Evolutionary conservation across 495 filamentous ascomycete genomes (phyloP), one percentile per base, ranked within the genome.

Genomic region (Usnea hakonensis): DNA sequence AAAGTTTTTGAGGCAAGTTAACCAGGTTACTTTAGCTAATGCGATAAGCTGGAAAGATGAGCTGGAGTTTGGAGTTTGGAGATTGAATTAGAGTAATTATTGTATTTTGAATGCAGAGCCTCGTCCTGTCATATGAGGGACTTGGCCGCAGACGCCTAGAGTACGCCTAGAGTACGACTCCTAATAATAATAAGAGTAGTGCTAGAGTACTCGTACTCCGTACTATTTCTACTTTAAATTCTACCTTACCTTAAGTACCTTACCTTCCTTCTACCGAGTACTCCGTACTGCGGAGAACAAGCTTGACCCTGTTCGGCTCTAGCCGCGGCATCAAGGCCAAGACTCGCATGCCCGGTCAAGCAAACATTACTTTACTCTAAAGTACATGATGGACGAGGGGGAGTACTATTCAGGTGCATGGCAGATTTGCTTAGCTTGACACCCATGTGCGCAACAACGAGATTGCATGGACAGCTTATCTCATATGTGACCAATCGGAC

Each of bases 231-330:
- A n/a, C n/a, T n/a, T n/a, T n/a, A n/a, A n/a, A n/a, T n/a, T n/a
- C n/a, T n/a, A n/a, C n/a, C n/a, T n/a, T n/a, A n/a, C n/a, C n/a
- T n/a, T n/a, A n/a, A n/a, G n/a, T n/a, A n/a, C n/a, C n/a, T n/a
- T n/a, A n/a, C n/a, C n/a, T n/a, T n/a, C n/a, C n/a, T n/a, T 40
- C 38, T 40, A 40, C 13, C 13, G 17, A 40, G 38, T 14, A 40
- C 13, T 40, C 17, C 46, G 11, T 14, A 50, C 16, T 50, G 46
- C 17, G 46, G 46, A 50, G 46, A 50, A 50, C 46, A 50, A 50
- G 46, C 46, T 50, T 50, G 26, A 50, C 46, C 46, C 46, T 50
- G 26, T 50, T 50, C 46, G 46, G 46, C 26, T 30, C 46, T 50
- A 50, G 46, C 46, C 46, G 23, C 46, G 46, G 46, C 46, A 50